A percentile compares a stretch with the other conserved stretches of the same genome.
Conservation (phyloP, 306 rosid species). For the Pterocarpus macrocarpus region DNA sequence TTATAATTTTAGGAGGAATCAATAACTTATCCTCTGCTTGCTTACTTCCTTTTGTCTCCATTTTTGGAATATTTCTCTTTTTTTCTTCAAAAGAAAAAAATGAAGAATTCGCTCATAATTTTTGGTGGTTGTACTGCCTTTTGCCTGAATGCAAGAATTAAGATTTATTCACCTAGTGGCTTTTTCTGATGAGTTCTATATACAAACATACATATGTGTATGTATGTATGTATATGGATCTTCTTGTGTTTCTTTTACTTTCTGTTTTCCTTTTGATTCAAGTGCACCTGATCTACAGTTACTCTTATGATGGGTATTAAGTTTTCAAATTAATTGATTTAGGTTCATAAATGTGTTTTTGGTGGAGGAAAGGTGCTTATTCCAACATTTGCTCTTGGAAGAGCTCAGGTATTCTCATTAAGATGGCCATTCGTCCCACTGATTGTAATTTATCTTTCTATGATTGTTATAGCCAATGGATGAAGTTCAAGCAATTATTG, state of each 20-base stretch:
- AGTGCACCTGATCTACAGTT: constrained; percentile 13
- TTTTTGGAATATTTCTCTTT: not conserved
- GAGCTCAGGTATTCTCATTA: constrained; percentile 83
- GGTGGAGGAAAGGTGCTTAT: constrained; percentile 94
- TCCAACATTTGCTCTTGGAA: constrained; percentile 97
- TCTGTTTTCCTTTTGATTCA: constrained; percentile 26
- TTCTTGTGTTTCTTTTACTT: constrained; percentile 18
- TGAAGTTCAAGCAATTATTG: constrained; percentile 6
- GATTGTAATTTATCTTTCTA: constrained; percentile 19
- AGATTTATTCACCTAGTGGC: not conserved
- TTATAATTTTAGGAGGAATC: constrained; percentile 24
- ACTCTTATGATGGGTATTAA: constrained; percentile 29
- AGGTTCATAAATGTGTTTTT: constrained; percentile 88
- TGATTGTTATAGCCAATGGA: constrained; percentile 19
- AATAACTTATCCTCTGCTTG: not conserved
- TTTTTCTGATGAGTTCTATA: not conserved
- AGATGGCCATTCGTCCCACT: constrained; percentile 23
- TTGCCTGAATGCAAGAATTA: not conserved
- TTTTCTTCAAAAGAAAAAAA: not conserved
- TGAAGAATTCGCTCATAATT: not conserved
- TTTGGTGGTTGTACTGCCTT: not conserved
- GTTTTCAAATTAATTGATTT: constrained; percentile 41
- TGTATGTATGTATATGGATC: not conserved
- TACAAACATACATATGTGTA: no score
- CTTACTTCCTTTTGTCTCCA: not conserved